A percentile compares a stretch with the other conserved stretches of the same genome.
phyloP scores from a whole-genome alignment of 495 filamentous ascomycete genomes.

The Lophiostoma macrostomum region DNA sequence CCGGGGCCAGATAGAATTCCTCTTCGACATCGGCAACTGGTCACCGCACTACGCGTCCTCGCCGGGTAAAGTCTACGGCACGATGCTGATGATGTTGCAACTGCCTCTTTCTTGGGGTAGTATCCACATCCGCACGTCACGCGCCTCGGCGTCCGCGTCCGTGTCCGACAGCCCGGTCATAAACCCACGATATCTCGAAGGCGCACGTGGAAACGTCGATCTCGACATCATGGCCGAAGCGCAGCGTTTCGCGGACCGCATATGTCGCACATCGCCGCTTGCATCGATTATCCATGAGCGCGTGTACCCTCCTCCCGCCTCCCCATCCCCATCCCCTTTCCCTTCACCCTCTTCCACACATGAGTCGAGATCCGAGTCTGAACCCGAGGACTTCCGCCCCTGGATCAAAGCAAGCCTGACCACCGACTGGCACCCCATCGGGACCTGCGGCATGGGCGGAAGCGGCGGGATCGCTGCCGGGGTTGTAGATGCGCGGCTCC shows the following conservation, averaged over 20 bases:
- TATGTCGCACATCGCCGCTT: constrained; percentile 45
- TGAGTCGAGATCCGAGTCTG: too few species aligned
- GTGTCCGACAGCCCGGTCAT: constrained; percentile 42
- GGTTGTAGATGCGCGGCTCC: constrained; percentile 26
- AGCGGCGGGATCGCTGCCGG: constrained; percentile 2
- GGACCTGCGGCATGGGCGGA: constrained; percentile 56
- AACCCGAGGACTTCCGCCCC: constrained; percentile 40
- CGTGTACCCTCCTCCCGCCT: constrained; percentile 40
- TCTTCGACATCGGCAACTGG: constrained; percentile 48
- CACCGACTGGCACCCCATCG: constrained; percentile 42
- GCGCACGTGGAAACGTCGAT: constrained; percentile 44
- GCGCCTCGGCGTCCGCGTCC: constrained; percentile 4
- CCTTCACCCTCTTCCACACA: constrained; percentile 32
- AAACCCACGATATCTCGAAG: constrained; percentile 47
- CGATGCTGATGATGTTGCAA: constrained; percentile 54
- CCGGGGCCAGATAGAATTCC: constrained; percentile 49
- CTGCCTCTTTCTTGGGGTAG: constrained; percentile 23
- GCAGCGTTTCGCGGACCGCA: constrained; percentile 46
- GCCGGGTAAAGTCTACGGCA: constrained; percentile 50
- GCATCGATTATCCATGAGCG: constrained; percentile 41
- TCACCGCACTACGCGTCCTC: constrained; percentile 42
- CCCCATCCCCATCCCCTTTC: not conserved
- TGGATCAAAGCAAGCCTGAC: constrained; percentile 24
- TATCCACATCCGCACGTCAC: constrained; percentile 27
- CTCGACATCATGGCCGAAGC: constrained; percentile 44